Evolutionary conservation across 352 stramenopile species (phyloP).

Genomic region (Phytophthora citrophthora): DNA sequence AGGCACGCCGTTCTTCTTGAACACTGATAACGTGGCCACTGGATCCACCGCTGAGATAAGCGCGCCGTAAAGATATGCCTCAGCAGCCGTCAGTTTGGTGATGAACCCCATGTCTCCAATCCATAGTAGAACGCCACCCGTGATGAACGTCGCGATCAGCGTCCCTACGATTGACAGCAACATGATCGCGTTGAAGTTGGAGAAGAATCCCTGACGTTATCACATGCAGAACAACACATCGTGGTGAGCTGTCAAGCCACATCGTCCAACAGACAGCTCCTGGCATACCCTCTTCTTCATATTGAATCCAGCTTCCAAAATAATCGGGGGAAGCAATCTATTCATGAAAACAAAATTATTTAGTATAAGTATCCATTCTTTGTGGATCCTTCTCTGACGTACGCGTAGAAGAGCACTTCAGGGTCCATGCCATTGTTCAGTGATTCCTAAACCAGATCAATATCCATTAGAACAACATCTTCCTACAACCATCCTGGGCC

Average conservation of each 20-base stretch:
- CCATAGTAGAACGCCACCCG: conserved; percentile 76
- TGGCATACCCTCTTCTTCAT: conserved; percentile 86
- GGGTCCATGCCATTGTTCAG: conserved; percentile 84
- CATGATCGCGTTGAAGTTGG: conserved; percentile 90
- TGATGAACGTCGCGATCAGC: conserved; percentile 82
- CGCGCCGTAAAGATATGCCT: conserved; percentile 92
- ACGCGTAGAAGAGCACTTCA: conserved; percentile 87
- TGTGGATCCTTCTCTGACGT: conserved; percentile 15
- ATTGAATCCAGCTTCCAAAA: conserved; percentile 85
- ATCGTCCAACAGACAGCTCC: not conserved
- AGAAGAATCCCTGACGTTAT: conserved; percentile 76
- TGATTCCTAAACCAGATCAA: conserved; percentile 55
- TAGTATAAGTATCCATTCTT: not conserved
- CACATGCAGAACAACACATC: conserved; percentile 4
- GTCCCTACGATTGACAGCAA: conserved; percentile 82
- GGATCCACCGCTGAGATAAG: conserved; percentile 95
- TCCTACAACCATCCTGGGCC: not conserved
- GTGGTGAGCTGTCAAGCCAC: conserved; percentile 8
- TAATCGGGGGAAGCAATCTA: conserved; percentile 80
- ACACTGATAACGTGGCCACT: conserved; percentile 93
- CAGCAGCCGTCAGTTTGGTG: conserved; percentile 85
- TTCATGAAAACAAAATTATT: conserved; percentile 4
- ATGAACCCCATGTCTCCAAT: conserved; percentile 72
- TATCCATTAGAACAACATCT: conserved; percentile 1
- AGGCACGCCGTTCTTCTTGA: conserved; percentile 90